Evolutionary conservation across 495 filamentous ascomycete species (phyloP), one percentile per base, ranked within the genome.

Genomic region (Penicillium arizonense): DNA sequence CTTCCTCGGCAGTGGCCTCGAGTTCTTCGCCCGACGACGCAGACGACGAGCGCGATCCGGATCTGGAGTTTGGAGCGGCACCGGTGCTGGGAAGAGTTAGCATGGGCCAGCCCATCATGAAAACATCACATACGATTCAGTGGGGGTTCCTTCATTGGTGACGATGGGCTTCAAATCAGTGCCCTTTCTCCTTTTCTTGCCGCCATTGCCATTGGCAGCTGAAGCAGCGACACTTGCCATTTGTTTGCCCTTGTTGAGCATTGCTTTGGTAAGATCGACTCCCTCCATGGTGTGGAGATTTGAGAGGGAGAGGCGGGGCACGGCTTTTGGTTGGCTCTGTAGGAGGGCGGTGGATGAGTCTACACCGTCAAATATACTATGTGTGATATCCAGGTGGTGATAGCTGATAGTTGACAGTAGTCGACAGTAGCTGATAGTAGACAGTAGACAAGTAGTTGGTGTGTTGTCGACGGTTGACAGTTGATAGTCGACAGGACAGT

Each of bases 1-100:
- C 94, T 73, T 98, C 94, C 60, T 98, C 94, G 44, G 94, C 95
- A 5, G 94, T 96, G 60, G 92, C 90, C 63, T 95, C 90, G 62
- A 91, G 81, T 56, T 88, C 88, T 54, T 96, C 92, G 58, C 86
- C 90, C 45, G 89, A 89, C 23, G 88, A 89, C n/a, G 87, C 83
- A 21, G 87, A 90, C 11, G 87, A 87, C 24, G 91, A 94, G 33
- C 87, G 87, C 68, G 84, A 87, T 70, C 85, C 62, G 28, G 80
- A 61, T 44, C 61, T 61, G n/a, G 52, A 18, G 44, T 57, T 65
- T 72, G 76, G 52, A 65, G 68, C 61, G 57, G 73, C 60, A 63
- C 69, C 64, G 59, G 64, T 66, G 34, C 67, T 74, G 52, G 41
- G 61, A 34, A 52, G 46, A 57, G 23, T 44, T 28, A 50, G 39